A percentile compares a stretch with the other conserved stretches of the same genome.
phyloP scores from a whole-genome alignment of 306 rosid genomes.

The Vigna nakashimae region DNA sequence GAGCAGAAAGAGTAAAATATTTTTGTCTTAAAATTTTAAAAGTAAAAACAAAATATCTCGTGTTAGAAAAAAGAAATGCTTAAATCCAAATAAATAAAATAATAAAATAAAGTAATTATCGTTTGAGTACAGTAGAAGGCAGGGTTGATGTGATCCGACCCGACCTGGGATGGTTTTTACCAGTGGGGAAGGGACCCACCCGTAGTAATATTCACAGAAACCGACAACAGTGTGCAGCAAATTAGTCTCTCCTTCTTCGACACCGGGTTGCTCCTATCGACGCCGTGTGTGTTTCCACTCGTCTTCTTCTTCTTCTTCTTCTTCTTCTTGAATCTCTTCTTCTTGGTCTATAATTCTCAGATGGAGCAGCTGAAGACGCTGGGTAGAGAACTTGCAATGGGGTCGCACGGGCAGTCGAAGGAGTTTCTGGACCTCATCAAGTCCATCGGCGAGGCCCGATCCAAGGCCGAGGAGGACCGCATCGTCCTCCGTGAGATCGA shows the following conservation, averaged over 20 bases:
- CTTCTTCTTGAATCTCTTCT: not conserved
- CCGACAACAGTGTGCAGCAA: not conserved
- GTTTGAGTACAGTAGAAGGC: too few species aligned
- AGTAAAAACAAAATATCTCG: too few species aligned
- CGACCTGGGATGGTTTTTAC: not conserved
- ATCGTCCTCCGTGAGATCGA: conserved; percentile 92
- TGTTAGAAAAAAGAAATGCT: too few species aligned
- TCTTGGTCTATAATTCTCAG: not conserved
- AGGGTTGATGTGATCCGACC: not conserved
- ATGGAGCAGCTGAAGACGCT: conserved; percentile 65
- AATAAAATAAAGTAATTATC: too few species aligned
- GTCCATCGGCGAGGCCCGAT: conserved; percentile 97
- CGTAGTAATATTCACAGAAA: not conserved
- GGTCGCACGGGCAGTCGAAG: conserved; percentile 93
- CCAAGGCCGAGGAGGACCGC: conserved; percentile 94
- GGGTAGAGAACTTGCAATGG: conserved; percentile 97
- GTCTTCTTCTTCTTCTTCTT: too few species aligned
- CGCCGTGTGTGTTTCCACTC: conserved; percentile 2
- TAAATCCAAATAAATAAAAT: too few species aligned
- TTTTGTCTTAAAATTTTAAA: too few species aligned
- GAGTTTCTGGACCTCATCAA: conserved; percentile 90
- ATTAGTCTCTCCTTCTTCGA: not conserved
- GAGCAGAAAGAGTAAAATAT: too few species aligned
- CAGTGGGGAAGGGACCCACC: too few species aligned
- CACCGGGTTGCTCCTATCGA: not conserved